phyloP scores from a whole-genome alignment of 2,329 filamentous ascomycete genomes.

The Diplodia mutila region DNA sequence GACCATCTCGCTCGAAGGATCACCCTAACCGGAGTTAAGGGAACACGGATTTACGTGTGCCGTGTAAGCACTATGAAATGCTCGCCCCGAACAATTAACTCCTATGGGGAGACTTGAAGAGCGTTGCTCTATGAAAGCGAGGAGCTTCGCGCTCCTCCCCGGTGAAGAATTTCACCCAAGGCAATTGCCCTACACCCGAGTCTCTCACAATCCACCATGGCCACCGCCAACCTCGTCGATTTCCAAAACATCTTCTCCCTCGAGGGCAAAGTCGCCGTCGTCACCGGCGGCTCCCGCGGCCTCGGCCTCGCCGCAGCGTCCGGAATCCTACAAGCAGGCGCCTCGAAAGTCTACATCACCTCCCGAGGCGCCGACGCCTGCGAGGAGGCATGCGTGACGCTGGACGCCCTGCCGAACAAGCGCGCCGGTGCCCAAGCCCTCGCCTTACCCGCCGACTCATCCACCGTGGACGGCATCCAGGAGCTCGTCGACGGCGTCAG shows the following conservation, averaged over 20 bases:
- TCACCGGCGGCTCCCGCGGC: constrained; percentile 45
- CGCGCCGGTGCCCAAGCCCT: constrained; percentile 41
- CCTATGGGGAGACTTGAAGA: neutral
- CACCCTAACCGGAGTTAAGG: neutral
- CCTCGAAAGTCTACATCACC: constrained; percentile 45
- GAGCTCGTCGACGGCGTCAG: constrained; percentile 40
- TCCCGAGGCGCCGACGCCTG: constrained; percentile 44
- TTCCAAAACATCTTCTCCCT: constrained; percentile 43
- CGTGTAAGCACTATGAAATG: neutral
- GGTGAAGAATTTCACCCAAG: neutral
- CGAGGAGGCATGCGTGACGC: constrained; percentile 44
- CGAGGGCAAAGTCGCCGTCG: constrained; percentile 43
- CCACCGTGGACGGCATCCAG: constrained; percentile 42
- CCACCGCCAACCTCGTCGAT: constrained; percentile 32
- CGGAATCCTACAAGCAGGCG: constrained; percentile 46
- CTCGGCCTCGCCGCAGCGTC: constrained; percentile 46
- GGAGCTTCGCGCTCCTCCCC: neutral
- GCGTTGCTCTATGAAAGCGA: neutral
- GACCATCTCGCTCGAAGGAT: neutral
- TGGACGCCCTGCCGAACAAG: constrained; percentile 42
- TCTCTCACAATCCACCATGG: neutral
- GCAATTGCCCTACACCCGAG: neutral
- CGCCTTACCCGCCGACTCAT: constrained; percentile 44
- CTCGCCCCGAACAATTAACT: neutral
- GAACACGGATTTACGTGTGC: neutral